Base-by-base conservation (phyloP, 2,329 filamentous ascomycete genomes). In the Aspergillus sergii region DNA sequence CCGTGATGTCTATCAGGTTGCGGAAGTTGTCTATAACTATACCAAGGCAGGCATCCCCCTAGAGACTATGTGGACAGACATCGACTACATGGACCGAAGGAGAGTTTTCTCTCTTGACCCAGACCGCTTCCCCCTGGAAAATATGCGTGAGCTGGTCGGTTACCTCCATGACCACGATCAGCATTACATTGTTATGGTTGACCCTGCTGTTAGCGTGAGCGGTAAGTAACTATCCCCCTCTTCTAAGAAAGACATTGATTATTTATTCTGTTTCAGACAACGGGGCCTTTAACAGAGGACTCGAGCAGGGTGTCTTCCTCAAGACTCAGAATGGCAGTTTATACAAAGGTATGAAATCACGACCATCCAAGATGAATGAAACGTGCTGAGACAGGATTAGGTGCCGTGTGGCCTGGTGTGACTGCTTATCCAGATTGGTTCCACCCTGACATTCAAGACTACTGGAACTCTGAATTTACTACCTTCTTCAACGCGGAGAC, bases 371-470 rank as follows among this genome's bases (percentile, higher is more conserved):
- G 14, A 56, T 21, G 2, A n/a, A 4, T 11, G 41, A 1, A 8
- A 26, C 46, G 45, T 58, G 30, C 55, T 68, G 16, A 68, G 11
- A 16, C 26, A 19, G 26, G 19, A 21, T 16, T 26, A 77, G 87
- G 91, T 19, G 89, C 92, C 19, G 91, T 94, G 26, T 94, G 91
- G 91, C 89, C 91, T 7, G 91, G 91, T 53, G 84, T 88, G 16
- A 86, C 89, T 0, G 89, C 85, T 12, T 93, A 89, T 76, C 90
- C 90, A 0, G 92, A 94, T 74, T 94, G 91, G 91, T 93, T 93
- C 72, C 80, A 88, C 21, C 82, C 84, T 9, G 86, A 87, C 58
- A 86, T 87, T 1, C 83, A 88, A 55, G 71, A 78, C 1, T 95
- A 88, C 76, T 94, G 91, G 91, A 88, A 87, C 66, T 81, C 83